Percentiles rank a stretch among this genome's conserved stretches.
Evolutionary conservation across 768 basidiomycete genomes (phyloP).

Genomic region (Paxillus involutus): DNA sequence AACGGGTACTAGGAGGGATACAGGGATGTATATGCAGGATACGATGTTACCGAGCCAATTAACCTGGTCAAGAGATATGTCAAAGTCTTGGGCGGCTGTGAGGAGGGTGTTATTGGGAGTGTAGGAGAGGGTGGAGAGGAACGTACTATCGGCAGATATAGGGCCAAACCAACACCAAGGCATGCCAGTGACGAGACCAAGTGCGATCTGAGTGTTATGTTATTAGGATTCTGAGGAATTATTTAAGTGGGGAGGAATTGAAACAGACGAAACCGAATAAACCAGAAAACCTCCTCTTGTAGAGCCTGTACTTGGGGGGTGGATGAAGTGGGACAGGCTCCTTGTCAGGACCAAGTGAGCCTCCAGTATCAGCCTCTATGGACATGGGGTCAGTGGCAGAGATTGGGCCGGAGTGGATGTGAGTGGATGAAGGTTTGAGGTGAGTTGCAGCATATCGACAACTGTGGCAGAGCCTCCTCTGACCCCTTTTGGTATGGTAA

Average conservation of each 20-base stretch:
- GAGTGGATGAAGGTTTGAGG: too few relatives aligned
- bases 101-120: not conserved
- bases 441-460: too few relatives aligned
- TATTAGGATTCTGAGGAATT: not conserved
- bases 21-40: constrained; percentile 60
- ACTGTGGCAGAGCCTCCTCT: too few relatives aligned
- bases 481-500: too few relatives aligned
- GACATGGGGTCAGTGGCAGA: not conserved
- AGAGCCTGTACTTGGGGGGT: constrained; percentile 51
- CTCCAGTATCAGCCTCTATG: not conserved
- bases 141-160: constrained; percentile 65
- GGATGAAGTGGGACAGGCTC: not conserved
- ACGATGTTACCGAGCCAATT: constrained; percentile 82
- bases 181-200: constrained; percentile 67
- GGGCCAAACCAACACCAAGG: constrained; percentile 84
- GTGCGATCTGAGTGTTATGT: constrained; percentile 43
- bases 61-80: constrained; percentile 66
- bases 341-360: not conserved
- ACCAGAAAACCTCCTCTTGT: constrained; percentile 69
- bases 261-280: constrained; percentile 54
- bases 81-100: constrained; percentile 60
- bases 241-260: not conserved
- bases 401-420: not conserved
- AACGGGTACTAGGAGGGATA: constrained; percentile 57
- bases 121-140: not conserved